These are phyloP conservation scores for Closterium sp. DNA, from an alignment of 139 green algal species.

Conservation along the genomic window DNA sequence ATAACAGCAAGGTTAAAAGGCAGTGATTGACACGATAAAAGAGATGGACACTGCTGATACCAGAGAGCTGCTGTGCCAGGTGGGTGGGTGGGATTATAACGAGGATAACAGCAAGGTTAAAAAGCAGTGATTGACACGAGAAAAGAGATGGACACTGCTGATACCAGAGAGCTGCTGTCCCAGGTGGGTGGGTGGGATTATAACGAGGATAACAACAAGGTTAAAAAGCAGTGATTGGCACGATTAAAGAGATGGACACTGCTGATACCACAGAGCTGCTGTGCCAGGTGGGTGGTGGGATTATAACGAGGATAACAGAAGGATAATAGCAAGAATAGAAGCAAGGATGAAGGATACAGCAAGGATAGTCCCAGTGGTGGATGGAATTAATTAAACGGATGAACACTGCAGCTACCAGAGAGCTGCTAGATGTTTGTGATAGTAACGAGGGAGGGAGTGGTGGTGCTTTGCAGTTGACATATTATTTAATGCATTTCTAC, in stretches of 20 bases:
- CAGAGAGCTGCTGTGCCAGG: background rate
- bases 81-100: background rate
- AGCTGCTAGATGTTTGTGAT: too few species aligned
- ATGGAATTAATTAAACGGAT: too few species aligned
- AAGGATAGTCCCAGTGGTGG: background rate
- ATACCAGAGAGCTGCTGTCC: slow-evolving; percentile 7
- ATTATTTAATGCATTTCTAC: too few species aligned
- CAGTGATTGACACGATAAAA: background rate
- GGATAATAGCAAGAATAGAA: background rate
- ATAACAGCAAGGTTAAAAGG: background rate
- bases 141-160: background rate
- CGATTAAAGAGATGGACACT: background rate
- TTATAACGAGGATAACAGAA: background rate
- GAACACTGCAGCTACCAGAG: too few species aligned
- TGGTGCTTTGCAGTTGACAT: too few species aligned
- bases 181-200: background rate
- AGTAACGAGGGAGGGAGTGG: too few species aligned
- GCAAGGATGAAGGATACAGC: too few species aligned
- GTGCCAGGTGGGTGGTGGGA: background rate
- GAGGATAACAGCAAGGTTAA: too few species aligned
- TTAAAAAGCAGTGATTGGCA: background rate
- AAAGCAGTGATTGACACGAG: background rate
- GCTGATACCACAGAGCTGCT: background rate
- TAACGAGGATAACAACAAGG: background rate
- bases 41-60: background rate